phyloP scores from a whole-genome alignment of 2,329 filamentous ascomycete species.

The Talaromyces sp. region DNA sequence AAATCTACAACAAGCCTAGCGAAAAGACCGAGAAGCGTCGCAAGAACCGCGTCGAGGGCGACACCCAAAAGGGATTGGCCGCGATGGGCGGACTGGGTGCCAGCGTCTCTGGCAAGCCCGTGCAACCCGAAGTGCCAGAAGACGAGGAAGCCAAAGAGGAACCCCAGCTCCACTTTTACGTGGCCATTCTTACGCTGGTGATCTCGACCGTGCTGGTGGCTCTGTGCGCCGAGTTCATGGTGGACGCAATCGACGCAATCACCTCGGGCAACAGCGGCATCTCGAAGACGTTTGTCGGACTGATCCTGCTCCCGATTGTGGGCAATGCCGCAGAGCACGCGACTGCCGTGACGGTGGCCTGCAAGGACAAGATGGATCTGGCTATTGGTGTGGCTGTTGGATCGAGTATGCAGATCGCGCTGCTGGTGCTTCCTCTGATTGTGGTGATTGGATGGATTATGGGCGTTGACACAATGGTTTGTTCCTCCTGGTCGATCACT shows the following conservation, averaged over 20 bases:
- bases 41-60: constrained; percentile 42
- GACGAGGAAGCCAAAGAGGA: constrained; percentile 45
- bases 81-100: constrained; percentile 49
- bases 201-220: constrained; percentile 74
- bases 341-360: constrained; percentile 55
- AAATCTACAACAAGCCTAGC: constrained; percentile 73
- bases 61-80: constrained; percentile 45
- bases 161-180: constrained; percentile 65
- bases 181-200: constrained; percentile 65
- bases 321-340: constrained; percentile 63
- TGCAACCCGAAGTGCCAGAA: constrained; percentile 40
- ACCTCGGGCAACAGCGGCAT: constrained; percentile 40
- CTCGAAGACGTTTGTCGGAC: constrained; percentile 56
- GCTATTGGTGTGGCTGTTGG: constrained; percentile 61
- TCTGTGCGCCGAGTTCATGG: constrained; percentile 65
- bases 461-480: constrained; percentile 52
- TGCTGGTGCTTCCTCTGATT: constrained; percentile 56
- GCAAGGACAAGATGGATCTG: constrained; percentile 65
- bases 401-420: constrained; percentile 59
- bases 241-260: constrained; percentile 52
- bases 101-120: constrained; percentile 44
- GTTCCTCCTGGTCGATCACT: not conserved
- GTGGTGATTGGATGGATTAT: constrained; percentile 58
- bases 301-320: constrained; percentile 60
- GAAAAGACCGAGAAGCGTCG: constrained; percentile 63